Evolutionary conservation across 257 asterid species (phyloP).

Genomic region (Penstemon barbatus): DNA sequence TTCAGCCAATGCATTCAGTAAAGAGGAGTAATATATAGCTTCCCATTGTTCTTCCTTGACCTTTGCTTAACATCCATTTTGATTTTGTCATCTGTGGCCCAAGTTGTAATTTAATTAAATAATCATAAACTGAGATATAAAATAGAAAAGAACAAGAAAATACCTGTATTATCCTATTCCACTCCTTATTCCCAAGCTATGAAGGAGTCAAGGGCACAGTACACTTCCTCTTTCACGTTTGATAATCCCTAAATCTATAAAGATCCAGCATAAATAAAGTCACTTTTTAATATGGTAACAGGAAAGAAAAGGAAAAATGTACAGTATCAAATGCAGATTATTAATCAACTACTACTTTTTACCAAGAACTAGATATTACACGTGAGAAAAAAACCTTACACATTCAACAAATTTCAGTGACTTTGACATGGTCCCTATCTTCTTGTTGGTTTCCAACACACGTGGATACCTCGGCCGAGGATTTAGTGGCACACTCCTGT

Average conservation of each 20-base stretch:
- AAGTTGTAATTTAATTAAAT: conserved; percentile 13
- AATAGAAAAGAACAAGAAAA: background rate
- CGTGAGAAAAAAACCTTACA: conserved; percentile 48
- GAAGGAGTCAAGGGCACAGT: conserved; percentile 92
- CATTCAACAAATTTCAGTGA: conserved; percentile 78
- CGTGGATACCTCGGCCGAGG: conserved; percentile 95
- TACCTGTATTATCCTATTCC: conserved; percentile 96
- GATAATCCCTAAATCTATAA: conserved; percentile 78
- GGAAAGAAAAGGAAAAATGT: background rate
- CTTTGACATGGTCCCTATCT: conserved; percentile 82
- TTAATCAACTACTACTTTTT: conserved; percentile 1
- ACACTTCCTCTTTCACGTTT: conserved; percentile 93
- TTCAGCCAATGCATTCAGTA: conserved; percentile 83
- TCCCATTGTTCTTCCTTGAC: conserved; percentile 98
- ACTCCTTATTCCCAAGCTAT: conserved; percentile 95
- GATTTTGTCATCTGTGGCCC: conserved; percentile 70
- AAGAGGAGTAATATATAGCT: conserved; percentile 60
- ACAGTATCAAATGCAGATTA: conserved; percentile 5
- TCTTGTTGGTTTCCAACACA: conserved; percentile 77
- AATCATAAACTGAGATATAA: conserved; percentile 10
- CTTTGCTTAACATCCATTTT: conserved; percentile 97
- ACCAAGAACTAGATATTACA: conserved; percentile 7
- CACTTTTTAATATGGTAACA: conserved; percentile 1
- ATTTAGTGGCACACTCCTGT: conserved; percentile 81
- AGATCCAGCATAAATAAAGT: conserved; percentile 15